Base-by-base conservation (phyloP, 2,329 filamentous ascomycete genomes). In the Didymella pomorum region DNA sequence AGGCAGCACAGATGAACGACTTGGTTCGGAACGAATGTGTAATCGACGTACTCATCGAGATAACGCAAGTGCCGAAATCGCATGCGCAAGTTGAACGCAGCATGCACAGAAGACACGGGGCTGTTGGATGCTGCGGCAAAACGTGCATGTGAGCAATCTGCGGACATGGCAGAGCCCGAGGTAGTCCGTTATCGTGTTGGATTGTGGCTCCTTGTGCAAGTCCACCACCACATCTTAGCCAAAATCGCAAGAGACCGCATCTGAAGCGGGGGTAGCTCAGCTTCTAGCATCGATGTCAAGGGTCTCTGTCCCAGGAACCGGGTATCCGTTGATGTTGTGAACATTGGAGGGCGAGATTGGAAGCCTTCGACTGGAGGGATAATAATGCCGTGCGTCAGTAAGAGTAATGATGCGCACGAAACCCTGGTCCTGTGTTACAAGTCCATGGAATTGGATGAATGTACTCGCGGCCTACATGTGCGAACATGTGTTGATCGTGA, bases 131-230 rank as follows among this genome's bases (percentile, higher is more conserved):
- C 50, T 41, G 33, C 26, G 23, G 41, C 45, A 28, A 50, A 50
- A n/a, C 33, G 29, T 26, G 50, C 26, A 46, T 49, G 26, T 8
- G 12, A 33, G 44, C 23, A 54, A 9, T 42, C 21, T 41, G 51
- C 45, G 46, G 51, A 23, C 18, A 9, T 29, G 26, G 21, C 16
- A 54, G 8, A 39, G 33, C n/a, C 56, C 56, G 56, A 58, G 56
- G 56, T 54, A 58, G 12, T 58, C 56, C 56, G 56, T 58, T 58
- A 50, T 54, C 56, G 50, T 46, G 44, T 41, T 4, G 44, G 26
- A 50, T 12, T 51, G 51, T 58, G 56, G 39, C 51, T 43, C 50
- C 16, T 44, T 57, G 42, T 41, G 45, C 41, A 28, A 35, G 50
- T 46, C 33, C 10, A 44, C 41, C 25, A 49, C 16, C 16, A 50